phyloP scores from a whole-genome alignment of 1,139 yeast genomes.

The Citeromyces hawaiiensis region DNA sequence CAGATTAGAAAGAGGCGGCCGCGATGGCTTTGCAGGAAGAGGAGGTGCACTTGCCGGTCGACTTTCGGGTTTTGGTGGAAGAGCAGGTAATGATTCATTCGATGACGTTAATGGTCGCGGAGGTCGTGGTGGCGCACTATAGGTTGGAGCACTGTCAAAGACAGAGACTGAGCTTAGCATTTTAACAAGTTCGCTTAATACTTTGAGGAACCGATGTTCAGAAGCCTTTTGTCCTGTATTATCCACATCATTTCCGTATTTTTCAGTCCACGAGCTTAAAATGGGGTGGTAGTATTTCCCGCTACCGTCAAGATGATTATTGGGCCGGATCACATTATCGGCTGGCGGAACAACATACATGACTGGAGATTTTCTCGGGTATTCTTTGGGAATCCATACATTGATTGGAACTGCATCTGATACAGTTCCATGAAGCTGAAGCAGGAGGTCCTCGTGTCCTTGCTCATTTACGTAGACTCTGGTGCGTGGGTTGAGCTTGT shows the following conservation, averaged over 20 bases:
- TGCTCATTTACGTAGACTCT: slow-evolving; percentile 46
- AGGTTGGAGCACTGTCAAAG: no score
- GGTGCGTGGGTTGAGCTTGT: slow-evolving; percentile 55
- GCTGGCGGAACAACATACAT: slow-evolving; percentile 43
- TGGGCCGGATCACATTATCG: slow-evolving; percentile 37
- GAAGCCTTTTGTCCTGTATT: slow-evolving; percentile 11
- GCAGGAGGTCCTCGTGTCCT: slow-evolving; percentile 47
- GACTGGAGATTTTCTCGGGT: slow-evolving; percentile 52
- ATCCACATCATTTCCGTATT: slow-evolving; percentile 8
- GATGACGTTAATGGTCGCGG: slow-evolving; percentile 3
- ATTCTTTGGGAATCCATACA: slow-evolving; percentile 65
- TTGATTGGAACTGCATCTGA: slow-evolving; percentile 42
- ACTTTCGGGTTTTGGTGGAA: slow-evolving; percentile 10
- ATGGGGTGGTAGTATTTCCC: slow-evolving; percentile 67
- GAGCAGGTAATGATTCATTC: no score
- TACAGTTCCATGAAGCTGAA: slow-evolving; percentile 46
- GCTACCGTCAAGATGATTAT: slow-evolving; percentile 58
- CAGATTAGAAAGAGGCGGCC: no score
- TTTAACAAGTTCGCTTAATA: slow-evolving; percentile 22
- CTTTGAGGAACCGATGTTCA: slow-evolving; percentile 18
- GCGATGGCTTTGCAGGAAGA: background rate
- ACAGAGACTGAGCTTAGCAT: slow-evolving; percentile 15
- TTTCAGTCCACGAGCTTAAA: slow-evolving; percentile 39
- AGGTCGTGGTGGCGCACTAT: slow-evolving; percentile 4
- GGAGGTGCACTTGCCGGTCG: slow-evolving; percentile 4